Evolutionary conservation across 495 filamentous ascomycete species (phyloP).

Genomic region (Aspergillus taichungensis): DNA sequence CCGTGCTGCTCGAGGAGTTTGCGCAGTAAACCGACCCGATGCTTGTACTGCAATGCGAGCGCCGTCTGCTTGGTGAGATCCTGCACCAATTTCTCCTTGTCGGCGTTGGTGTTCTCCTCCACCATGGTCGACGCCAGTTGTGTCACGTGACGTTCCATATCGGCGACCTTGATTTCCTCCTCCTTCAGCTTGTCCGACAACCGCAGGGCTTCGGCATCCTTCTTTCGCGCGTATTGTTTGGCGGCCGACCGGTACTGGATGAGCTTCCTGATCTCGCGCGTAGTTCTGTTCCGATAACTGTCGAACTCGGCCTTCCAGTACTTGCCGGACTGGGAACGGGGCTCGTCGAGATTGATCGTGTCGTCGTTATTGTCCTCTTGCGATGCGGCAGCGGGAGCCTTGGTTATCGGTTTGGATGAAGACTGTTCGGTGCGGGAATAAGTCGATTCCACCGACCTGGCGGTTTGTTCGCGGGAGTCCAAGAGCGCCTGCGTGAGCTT

Average conservation of each 20-base stretch:
- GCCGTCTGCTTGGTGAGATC: conserved; percentile 60
- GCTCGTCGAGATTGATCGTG: conserved; percentile 70
- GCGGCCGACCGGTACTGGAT: conserved; percentile 74
- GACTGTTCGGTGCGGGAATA: conserved; percentile 6
- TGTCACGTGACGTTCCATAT: conserved; percentile 48
- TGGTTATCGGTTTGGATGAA: conserved; percentile 7
- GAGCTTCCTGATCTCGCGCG: conserved; percentile 66
- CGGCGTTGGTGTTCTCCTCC: conserved; percentile 33
- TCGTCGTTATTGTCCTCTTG: conserved; percentile 42
- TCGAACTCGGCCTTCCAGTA: conserved; percentile 94
- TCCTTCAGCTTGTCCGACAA: conserved; percentile 63
- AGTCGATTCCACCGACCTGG: conserved; percentile 13
- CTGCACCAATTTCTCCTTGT: conserved; percentile 42
- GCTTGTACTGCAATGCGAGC: conserved; percentile 57
- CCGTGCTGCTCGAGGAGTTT: conserved; percentile 42
- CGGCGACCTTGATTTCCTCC: conserved; percentile 45
- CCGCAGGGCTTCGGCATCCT: conserved; percentile 70
- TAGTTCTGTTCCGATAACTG: conserved; percentile 70
- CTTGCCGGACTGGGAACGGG: conserved; percentile 74
- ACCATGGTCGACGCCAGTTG: conserved; percentile 50
- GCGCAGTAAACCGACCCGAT: conserved; percentile 54
- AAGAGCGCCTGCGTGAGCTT: conserved; percentile 39
- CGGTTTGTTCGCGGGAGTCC: conserved; percentile 33
- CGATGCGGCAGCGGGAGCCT: conserved; percentile 1
- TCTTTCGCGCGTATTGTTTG: conserved; percentile 82